These are phyloP conservation scores for Avena atlantica DNA, from an alignment of 176 grass and related monocot genomes.

Conservation along the genomic window DNA sequence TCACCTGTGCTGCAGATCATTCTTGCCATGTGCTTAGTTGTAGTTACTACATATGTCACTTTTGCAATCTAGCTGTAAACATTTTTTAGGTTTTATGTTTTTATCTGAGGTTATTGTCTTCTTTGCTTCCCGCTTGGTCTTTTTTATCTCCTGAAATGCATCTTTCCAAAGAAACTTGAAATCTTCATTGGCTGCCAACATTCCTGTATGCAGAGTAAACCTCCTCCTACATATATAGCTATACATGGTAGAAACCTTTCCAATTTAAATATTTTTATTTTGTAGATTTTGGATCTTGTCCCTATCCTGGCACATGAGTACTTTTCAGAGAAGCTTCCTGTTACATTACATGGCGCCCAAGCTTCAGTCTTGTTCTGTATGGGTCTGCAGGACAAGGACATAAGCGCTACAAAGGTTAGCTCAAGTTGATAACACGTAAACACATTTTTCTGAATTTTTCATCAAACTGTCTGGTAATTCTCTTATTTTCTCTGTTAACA, in stretches of 20 bases:
- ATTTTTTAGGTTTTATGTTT: background rate
- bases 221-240: background rate
- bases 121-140: background rate
- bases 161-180: background rate
- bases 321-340: slow-evolving; percentile 92
- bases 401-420: slow-evolving; percentile 73
- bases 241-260: background rate
- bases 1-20: background rate
- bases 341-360: slow-evolving; percentile 71
- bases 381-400: slow-evolving; percentile 89
- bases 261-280: background rate
- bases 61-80: background rate
- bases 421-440: slow-evolving; percentile 19
- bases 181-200: background rate
- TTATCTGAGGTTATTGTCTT: background rate
- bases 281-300: slow-evolving; percentile 95
- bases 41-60: background rate
- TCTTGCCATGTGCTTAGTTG: background rate
- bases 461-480: background rate
- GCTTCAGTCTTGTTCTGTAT: slow-evolving; percentile 85
- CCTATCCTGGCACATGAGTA: slow-evolving; percentile 84
- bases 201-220: background rate
- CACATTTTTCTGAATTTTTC: slow-evolving; percentile 15
- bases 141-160: background rate
- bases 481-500: slow-evolving; percentile 45